A percentile compares a stretch with the other conserved stretches of the same genome.
Evolutionary conservation across 2,329 filamentous ascomycete genomes (phyloP).

Genomic region (Stenocarpella maydis): DNA sequence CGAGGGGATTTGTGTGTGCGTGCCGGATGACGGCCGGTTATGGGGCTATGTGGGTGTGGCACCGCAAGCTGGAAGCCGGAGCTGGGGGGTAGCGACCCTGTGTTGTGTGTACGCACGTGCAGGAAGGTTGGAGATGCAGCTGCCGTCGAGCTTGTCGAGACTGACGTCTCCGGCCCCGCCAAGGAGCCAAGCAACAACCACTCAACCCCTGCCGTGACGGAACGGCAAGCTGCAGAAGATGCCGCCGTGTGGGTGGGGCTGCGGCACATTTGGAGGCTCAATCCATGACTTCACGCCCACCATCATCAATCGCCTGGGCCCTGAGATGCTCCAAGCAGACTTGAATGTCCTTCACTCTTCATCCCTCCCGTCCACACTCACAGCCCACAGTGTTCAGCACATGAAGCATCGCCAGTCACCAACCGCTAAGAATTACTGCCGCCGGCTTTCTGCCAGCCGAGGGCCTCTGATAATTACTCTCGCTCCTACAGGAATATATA

Average conservation of each 20-base stretch:
- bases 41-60: too few species aligned
- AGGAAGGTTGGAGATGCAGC: too few species aligned
- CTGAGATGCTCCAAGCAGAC: background rate
- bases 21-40: too few species aligned
- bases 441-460: conserved; percentile 3
- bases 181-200: background rate
- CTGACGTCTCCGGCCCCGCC: background rate
- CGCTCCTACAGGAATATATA: conserved; percentile 18
- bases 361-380: background rate
- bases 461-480: conserved; percentile 17
- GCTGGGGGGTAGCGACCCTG: background rate
- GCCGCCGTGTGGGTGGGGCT: conserved; percentile 1
- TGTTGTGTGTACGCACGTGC: too few species aligned
- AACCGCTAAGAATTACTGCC: background rate
- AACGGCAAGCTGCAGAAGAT: background rate
- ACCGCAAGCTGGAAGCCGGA: background rate
- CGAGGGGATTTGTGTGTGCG: background rate
- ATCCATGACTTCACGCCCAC: background rate
- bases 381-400: background rate
- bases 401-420: background rate
- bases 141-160: background rate
- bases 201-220: conserved; percentile 5
- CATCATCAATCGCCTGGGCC: background rate
- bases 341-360: background rate
- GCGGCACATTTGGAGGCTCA: background rate